These are phyloP conservation scores for Candida manassasensis DNA, from an alignment of 805 yeast genomes.

Conservation along the genomic window DNA sequence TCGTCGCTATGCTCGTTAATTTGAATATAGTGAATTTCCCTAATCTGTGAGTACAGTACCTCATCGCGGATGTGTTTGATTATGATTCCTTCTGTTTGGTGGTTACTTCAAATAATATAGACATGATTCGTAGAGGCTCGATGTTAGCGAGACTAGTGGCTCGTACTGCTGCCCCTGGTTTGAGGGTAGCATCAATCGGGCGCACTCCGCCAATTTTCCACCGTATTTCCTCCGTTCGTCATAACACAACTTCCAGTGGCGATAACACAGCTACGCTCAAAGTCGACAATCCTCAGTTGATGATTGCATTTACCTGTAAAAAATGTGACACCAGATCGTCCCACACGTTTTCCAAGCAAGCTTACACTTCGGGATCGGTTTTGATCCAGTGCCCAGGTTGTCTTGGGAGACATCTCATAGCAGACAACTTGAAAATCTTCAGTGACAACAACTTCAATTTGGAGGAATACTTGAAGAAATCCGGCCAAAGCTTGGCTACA, in stretches of 20 bases:
- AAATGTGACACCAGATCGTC: slow-evolving; percentile 78
- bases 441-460: slow-evolving; percentile 73
- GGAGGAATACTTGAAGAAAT: slow-evolving; percentile 68
- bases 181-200: too few species aligned
- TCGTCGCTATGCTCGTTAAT: too few species aligned
- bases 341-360: slow-evolving; percentile 89
- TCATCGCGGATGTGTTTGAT: too few species aligned
- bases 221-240: slow-evolving; percentile 1
- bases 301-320: slow-evolving; percentile 92
- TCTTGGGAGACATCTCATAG: slow-evolving; percentile 80
- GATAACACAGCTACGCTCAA: slow-evolving; percentile 30
- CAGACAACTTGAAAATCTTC: slow-evolving; percentile 69
- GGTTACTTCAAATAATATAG: too few species aligned
- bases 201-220: too few species aligned
- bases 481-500: slow-evolving; percentile 71
- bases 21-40: too few species aligned
- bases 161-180: background rate
- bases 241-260: background rate
- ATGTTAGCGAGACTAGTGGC: background rate
- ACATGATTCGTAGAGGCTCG: slow-evolving; percentile 1
- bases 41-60: too few species aligned
- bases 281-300: slow-evolving; percentile 70
- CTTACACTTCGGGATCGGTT: slow-evolving; percentile 82
- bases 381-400: slow-evolving; percentile 91
- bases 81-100: too few species aligned